phyloP scores from a whole-genome alignment of 371 early-diverging fungal genomes.

The Parasitella parasitica region DNA sequence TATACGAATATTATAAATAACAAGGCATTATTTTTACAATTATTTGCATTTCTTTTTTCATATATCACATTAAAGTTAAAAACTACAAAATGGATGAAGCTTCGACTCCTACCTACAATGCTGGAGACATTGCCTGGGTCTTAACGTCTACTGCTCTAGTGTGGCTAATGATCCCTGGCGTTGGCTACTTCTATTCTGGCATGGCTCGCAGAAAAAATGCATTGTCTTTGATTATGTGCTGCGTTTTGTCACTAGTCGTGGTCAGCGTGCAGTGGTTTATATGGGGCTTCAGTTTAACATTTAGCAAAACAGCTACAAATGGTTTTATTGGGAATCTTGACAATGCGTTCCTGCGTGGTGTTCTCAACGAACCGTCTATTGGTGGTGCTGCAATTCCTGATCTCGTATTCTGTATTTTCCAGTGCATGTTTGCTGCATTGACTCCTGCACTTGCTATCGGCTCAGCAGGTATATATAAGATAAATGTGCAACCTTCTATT shows the following conservation, averaged over 20 bases:
- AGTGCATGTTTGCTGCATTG: constrained; percentile 84
- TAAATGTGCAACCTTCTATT: not conserved
- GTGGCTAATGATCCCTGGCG: constrained; percentile 84
- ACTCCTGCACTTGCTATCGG: constrained; percentile 92
- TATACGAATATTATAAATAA: not conserved
- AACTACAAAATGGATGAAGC: constrained; percentile 9
- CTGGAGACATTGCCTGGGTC: constrained; percentile 75
- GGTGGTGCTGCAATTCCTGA: constrained; percentile 65
- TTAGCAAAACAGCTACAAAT: constrained; percentile 62
- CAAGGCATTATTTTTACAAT: not conserved
- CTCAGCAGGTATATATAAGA: constrained; percentile 34
- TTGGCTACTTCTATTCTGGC: constrained; percentile 92
- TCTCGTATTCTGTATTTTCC: constrained; percentile 72
- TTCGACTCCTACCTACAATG: constrained; percentile 27
- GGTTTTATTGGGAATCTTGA: constrained; percentile 80
- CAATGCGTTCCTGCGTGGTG: constrained; percentile 67
- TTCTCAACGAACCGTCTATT: constrained; percentile 55
- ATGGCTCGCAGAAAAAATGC: constrained; percentile 85
- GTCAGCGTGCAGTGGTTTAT: constrained; percentile 81
- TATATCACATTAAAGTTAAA: too few species aligned
- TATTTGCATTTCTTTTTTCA: not conserved
- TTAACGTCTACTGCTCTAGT: constrained; percentile 70
- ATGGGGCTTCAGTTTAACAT: constrained; percentile 84
- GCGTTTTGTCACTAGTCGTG: constrained; percentile 65
- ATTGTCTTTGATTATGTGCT: constrained; percentile 70